Conservation (phyloP, 805 yeast genomes). For the Yarrowia deformans region DNA sequence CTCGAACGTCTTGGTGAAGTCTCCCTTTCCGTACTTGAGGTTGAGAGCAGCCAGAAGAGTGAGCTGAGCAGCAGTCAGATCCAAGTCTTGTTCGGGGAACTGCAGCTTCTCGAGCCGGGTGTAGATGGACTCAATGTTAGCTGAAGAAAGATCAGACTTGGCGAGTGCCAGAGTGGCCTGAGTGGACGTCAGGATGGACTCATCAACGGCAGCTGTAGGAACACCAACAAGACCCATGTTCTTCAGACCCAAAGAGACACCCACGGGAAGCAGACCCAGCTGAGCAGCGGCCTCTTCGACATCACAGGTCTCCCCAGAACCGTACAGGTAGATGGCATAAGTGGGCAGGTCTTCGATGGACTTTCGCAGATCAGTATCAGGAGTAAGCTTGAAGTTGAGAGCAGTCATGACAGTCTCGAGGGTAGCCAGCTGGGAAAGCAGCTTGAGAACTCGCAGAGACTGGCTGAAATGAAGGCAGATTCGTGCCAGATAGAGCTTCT, state of each 20-base stretch:
- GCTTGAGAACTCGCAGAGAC: conserved; percentile 19
- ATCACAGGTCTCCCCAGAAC: conserved; percentile 7
- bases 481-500: conserved; percentile 26
- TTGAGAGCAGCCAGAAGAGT: conserved; percentile 32
- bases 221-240: conserved; percentile 19
- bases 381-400: conserved; percentile 18
- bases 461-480: conserved; percentile 28
- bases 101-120: conserved; percentile 2
- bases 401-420: conserved; percentile 2
- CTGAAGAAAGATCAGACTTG: background rate
- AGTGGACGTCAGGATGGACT: background rate
- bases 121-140: background rate
- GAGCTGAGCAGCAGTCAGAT: conserved; percentile 21
- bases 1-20: background rate
- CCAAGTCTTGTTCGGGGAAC: conserved; percentile 4
- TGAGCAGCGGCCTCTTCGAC: conserved; percentile 20
- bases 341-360: conserved; percentile 79
- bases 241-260: conserved; percentile 24
- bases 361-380: conserved; percentile 84
- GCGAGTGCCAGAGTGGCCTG: conserved; percentile 24
- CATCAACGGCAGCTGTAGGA: background rate
- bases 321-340: conserved; percentile 21
- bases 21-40: conserved; percentile 11
- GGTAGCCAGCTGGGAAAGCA: conserved; percentile 7
- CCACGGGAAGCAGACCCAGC: conserved; percentile 2